These are phyloP conservation scores for Pseudognaphalium luteoalbum DNA, from an alignment of 129 eudicot genomes.

Conservation along the genomic window DNA sequence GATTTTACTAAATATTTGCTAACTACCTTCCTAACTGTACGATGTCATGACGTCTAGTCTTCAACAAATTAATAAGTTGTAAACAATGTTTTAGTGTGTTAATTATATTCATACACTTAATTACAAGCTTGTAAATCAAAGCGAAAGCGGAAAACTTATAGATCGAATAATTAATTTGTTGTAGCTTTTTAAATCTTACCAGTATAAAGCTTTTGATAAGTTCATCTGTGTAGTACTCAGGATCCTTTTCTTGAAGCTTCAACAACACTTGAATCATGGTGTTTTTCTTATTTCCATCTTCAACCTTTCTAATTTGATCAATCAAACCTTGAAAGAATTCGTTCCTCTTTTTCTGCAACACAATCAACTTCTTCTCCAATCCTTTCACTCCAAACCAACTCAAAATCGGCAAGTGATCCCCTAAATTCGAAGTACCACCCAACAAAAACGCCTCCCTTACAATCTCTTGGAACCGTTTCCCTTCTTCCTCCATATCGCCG, in stretches of 20 bases:
- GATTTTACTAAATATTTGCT: no score
- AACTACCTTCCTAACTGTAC: no score
- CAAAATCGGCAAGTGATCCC: constrained; percentile 41
- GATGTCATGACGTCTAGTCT: no score
- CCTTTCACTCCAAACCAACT: constrained; percentile 44
- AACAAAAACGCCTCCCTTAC: constrained; percentile 24
- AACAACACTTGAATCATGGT: constrained; percentile 47
- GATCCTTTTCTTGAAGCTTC: constrained; percentile 43
- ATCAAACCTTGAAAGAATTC: constrained; percentile 47
- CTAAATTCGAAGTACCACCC: constrained; percentile 30
- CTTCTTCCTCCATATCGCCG: constrained; percentile 29
- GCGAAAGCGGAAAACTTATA: no score
- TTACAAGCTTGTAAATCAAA: no score
- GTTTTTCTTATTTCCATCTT: not conserved
- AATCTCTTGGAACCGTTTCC: constrained; percentile 18
- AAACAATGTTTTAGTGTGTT: no score
- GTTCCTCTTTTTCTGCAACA: constrained; percentile 32
- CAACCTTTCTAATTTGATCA: constrained; percentile 27
- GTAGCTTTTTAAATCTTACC: constrained; percentile 26
- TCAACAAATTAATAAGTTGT: no score
- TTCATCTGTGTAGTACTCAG: constrained; percentile 48
- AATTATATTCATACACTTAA: no score
- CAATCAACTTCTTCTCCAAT: constrained; percentile 31
- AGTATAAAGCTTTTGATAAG: constrained; percentile 42
- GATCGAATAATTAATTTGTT: not conserved